Conservation (phyloP, 2,329 filamentous ascomycete species). For the Aspergillus tamarii region DNA sequence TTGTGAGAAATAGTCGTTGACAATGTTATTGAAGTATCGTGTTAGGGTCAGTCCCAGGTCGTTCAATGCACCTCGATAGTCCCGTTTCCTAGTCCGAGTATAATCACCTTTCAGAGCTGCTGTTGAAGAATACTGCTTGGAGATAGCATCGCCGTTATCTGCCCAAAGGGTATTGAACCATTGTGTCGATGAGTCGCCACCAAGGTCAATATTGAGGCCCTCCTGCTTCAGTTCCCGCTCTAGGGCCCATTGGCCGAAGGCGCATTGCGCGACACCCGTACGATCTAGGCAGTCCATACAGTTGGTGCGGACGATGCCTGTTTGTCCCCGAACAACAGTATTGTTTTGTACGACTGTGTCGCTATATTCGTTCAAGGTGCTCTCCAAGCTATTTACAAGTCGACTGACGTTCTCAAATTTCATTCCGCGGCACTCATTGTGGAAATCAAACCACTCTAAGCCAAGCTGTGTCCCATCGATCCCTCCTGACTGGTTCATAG, state of each 20-base stretch:
- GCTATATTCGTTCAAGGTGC: constrained; percentile 69
- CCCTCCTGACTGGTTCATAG: constrained; percentile 66
- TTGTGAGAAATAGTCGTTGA: constrained; percentile 97
- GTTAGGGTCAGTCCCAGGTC: constrained; percentile 89
- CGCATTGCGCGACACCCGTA: constrained; percentile 94
- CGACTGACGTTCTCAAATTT: constrained; percentile 92
- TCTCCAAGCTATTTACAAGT: constrained; percentile 71
- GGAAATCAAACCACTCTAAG: constrained; percentile 98
- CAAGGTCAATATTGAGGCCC: constrained; percentile 73
- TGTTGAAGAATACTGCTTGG: constrained; percentile 93
- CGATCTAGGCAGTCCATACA: constrained; percentile 98
- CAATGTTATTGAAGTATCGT: constrained; percentile 77
- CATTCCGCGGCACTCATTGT: constrained; percentile 90
- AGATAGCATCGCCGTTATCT: constrained; percentile 95
- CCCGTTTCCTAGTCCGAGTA: constrained; percentile 84
- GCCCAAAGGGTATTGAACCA: constrained; percentile 99
- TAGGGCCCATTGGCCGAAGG: constrained; percentile 80
- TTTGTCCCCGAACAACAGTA: constrained; percentile 56
- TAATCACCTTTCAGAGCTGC: constrained; percentile 96
- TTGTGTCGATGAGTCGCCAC: constrained; percentile 75
- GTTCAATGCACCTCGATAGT: constrained; percentile 87
- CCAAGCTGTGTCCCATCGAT: constrained; percentile 57
- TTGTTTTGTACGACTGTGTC: constrained; percentile 65
- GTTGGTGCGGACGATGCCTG: constrained; percentile 85
- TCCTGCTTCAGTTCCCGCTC: constrained; percentile 77